Evolutionary conservation across 345 rosid species (phyloP), one percentile per base, ranked within the genome.

Genomic region (Xanthoceras sorbifolium): DNA sequence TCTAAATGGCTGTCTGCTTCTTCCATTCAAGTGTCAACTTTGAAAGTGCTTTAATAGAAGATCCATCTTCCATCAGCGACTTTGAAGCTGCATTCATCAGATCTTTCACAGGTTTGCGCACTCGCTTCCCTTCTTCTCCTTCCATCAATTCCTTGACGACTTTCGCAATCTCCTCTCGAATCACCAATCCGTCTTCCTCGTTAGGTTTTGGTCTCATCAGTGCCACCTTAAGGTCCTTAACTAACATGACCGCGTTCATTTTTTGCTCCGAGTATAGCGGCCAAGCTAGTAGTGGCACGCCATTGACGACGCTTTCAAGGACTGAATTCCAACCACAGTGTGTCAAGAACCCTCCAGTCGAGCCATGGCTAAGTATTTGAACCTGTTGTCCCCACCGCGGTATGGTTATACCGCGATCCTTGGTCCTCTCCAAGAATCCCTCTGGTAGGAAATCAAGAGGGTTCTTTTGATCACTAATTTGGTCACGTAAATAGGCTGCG

Each of bases 191-290:
- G 20, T 69, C 65, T 4, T 32, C 36, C 65, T 57, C 81, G 11
- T 17, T 20, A 50, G 22, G n/a, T 18, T 50, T 50, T 15, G 22
- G 57, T 50, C 57, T 9, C 57, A 50, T 9, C 57, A 50, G 15
- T 17, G 57, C 57, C n/a, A 17, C 57, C 15, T 50, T 70, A 7
- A 76, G 32, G 20, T 73, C 84, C 46, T 70, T 69, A 0, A 64
- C 60, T 52, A 84, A 18, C 83, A 81, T 69, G 10, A 61, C 64
- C 1, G 87, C 84, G 8, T 81, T 84, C 85, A 81, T 76, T 52
- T 73, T 84, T 55, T 84, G 85, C 67, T 84, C 87, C 0, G 87
- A 83, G 28, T 69, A 81, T 2, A 81, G 84, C 9, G 85, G 87
- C 87, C 87, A 84, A 0, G 80, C 83, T 28, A 81, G 79, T 12